These are phyloP conservation scores for Hyphopichia fennica DNA, from an alignment of 1,139 yeast species.

Conservation along the genomic window DNA sequence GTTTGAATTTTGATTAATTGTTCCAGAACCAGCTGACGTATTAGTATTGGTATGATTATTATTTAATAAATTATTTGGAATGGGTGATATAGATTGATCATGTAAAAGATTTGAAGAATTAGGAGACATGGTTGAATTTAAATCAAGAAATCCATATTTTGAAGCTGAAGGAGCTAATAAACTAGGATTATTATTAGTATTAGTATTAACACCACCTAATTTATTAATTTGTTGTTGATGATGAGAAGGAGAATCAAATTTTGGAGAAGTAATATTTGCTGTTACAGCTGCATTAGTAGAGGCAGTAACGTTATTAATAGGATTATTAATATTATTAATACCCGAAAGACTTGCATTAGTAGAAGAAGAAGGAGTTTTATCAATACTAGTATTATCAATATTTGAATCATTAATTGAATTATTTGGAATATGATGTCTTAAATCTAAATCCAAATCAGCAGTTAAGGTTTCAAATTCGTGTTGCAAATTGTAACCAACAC, in stretches of 20 bases:
- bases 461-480: constrained; percentile 49
- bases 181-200: constrained; percentile 10
- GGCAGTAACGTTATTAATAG: constrained; percentile 11
- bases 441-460: constrained; percentile 49
- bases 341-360: not conserved
- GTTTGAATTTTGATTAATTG: too few species aligned
- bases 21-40: constrained; percentile 1
- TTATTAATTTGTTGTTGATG: not conserved
- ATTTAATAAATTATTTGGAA: constrained; percentile 1
- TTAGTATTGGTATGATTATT: not conserved
- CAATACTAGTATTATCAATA: constrained; percentile 35
- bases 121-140: constrained; percentile 19
- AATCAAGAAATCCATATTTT: constrained; percentile 18
- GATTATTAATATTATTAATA: not conserved
- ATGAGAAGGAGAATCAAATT: not conserved
- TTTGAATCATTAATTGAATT: not conserved
- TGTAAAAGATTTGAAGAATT: constrained; percentile 10
- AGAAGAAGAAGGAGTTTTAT: constrained; percentile 25
- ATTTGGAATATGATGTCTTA: constrained; percentile 22
- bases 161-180: constrained; percentile 24
- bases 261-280: not conserved
- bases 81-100: constrained; percentile 6
- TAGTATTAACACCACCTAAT: too few species aligned
- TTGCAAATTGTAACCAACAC: constrained; percentile 46
- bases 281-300: not conserved